These are phyloP conservation scores for Botrytis paeoniae DNA, from an alignment of 2,329 filamentous ascomycete species.

Conservation along the genomic window DNA sequence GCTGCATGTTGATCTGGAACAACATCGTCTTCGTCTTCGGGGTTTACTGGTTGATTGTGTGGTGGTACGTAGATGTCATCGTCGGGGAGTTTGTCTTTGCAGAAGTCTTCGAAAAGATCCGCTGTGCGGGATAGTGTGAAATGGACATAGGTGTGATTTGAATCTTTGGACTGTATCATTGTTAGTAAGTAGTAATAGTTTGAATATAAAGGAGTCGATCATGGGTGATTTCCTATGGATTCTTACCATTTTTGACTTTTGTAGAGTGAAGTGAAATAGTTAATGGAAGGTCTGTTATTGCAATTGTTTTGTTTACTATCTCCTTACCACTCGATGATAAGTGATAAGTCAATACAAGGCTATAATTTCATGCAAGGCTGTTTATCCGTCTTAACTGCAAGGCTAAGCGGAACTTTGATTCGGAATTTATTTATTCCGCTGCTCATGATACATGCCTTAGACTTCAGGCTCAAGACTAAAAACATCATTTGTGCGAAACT, in stretches of 20 bases:
- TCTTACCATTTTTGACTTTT: constrained; percentile 9
- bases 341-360: background rate
- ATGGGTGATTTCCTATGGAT: background rate
- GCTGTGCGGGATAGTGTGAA: constrained; percentile 69
- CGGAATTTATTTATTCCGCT: background rate
- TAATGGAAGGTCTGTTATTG: background rate
- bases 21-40: constrained; percentile 84
- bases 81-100: constrained; percentile 65
- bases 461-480: background rate
- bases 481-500: constrained; percentile 15
- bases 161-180: constrained; percentile 57
- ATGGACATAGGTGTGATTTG: constrained; percentile 71
- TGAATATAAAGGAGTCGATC: background rate
- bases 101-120: constrained; percentile 76
- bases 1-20: constrained; percentile 86
- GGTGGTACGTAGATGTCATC: constrained; percentile 82
- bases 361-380: background rate
- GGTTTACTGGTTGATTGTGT: constrained; percentile 77
- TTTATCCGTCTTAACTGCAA: background rate
- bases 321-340: background rate
- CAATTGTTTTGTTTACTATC: background rate
- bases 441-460: accelerated
- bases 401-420: background rate
- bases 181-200: background rate
- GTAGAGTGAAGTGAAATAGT: background rate